Evolutionary conservation across 2,329 filamentous ascomycete genomes (phyloP).

Genomic region (Orbilia blumenaviensis): DNA sequence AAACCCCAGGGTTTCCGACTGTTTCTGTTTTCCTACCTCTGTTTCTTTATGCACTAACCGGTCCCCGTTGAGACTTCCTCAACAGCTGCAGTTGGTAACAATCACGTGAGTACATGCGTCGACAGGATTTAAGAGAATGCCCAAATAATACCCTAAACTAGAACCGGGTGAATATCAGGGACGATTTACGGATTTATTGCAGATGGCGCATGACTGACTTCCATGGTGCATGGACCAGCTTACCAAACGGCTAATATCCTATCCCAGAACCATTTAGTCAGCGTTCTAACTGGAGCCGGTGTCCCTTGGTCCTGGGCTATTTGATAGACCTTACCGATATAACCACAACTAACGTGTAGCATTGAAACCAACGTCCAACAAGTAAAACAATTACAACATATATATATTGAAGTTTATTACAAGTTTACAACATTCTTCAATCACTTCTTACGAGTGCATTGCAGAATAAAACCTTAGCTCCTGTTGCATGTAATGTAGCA

Average conservation of each 20-base stretch:
- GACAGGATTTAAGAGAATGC: neutral
- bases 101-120: slow-evolving; percentile 3
- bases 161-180: slow-evolving; percentile 13
- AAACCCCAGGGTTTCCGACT: neutral
- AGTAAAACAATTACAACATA: neutral
- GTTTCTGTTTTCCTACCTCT: neutral
- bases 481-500: neutral
- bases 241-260: neutral
- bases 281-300: neutral
- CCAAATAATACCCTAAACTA: neutral
- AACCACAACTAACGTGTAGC: neutral
- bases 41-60: neutral
- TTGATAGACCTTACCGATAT: neutral
- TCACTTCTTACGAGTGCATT: neutral
- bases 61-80: neutral
- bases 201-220: neutral
- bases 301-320: neutral
- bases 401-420: too few relatives aligned
- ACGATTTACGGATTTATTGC: neutral
- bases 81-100: neutral
- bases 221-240: slow-evolving; percentile 5
- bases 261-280: slow-evolving; percentile 1
- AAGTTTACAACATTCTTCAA: neutral
- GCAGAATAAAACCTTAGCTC: neutral
- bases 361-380: slow-evolving; percentile 6